phyloP scores from a whole-genome alignment of 2,329 filamentous ascomycete genomes.

The Penicillium sp. region DNA sequence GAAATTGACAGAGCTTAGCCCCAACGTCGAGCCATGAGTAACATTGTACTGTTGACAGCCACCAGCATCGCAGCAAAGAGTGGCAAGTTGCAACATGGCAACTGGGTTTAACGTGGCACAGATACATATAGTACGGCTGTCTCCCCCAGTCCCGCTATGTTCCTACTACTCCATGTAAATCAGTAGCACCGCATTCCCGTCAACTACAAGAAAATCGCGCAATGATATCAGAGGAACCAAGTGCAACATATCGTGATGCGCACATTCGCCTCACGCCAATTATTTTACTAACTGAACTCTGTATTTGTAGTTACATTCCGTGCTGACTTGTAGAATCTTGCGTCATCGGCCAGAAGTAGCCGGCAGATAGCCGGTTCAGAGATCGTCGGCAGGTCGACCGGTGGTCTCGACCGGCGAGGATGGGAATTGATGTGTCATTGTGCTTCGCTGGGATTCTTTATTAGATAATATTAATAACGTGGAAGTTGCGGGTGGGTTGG shows the following conservation, averaged over 20 bases:
- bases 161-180: too few relatives aligned
- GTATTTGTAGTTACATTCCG: too few relatives aligned
- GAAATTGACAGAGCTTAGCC: constrained; percentile 11
- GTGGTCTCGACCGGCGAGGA: constrained; percentile 10
- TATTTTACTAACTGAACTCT: too few relatives aligned
- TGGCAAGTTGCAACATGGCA: not conserved
- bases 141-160: too few relatives aligned
- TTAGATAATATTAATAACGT: constrained; percentile 27
- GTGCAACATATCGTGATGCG: too few relatives aligned
- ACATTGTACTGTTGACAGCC: constrained; percentile 3
- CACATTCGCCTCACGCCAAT: too few relatives aligned
- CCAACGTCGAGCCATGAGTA: not conserved
- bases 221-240: too few relatives aligned
- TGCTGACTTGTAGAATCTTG: not conserved
- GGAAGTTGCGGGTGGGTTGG: not conserved
- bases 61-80: not conserved
- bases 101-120: too few relatives aligned
- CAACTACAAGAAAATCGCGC: too few relatives aligned
- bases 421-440: constrained; percentile 26
- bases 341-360: constrained; percentile 9
- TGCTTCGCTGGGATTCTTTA: constrained; percentile 6
- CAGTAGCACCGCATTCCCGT: too few relatives aligned
- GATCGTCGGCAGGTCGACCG: constrained; percentile 11
- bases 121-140: too few relatives aligned
- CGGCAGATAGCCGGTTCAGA: constrained; percentile 7